Evolutionary conservation across 352 stramenopile species (phyloP), one percentile per base, ranked within the genome.

Genomic region (Plasmopara muralis): DNA sequence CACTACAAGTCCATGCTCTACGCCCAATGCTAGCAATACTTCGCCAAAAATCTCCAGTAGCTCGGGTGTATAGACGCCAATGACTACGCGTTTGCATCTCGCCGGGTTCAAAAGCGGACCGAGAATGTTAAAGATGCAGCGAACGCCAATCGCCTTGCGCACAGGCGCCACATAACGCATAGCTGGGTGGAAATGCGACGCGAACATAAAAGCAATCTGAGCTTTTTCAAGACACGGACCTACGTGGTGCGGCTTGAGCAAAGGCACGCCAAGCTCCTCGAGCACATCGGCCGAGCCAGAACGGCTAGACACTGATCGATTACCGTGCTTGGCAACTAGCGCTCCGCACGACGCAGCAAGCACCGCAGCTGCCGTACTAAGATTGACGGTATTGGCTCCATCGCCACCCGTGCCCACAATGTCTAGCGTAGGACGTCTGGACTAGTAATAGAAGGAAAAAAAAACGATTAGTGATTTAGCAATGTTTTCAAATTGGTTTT

Each of bases 401-500:
- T 99, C 97, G 45, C 97, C 97, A 45, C 97, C 97, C 4, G 97
- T 99, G 43, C 97, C 97, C 14, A 99, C 96, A 62, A 99, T 99
- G 68, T 99, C 97, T 10, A 99, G 74, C 31, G 97, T 83, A 33
- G 94, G 93, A 28, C 69, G 74, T 33, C 73, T 57, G 1, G 74
- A 76, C 64, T 66, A 41, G 39, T 53, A 8, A 18, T 29, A 43
- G 18, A 72, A 39, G 9, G n/a, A n/a, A 51, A 9, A 44, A 55
- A 47, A 29, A 37, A 35, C 46, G 25, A 25, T 55, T 16, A 44
- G 43, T 18, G 33, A 30, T 35, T 18, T 29, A 43, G 28, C 44
- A 18, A 55, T 28, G 10, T 15, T 31, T 31, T 13, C 43, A 28
- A 43, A 6, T 8, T 9, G n/a, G 9, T 13, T 40, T 55, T 60